Conservation (phyloP, 306 rosid genomes). For the Urtica urens region DNA sequence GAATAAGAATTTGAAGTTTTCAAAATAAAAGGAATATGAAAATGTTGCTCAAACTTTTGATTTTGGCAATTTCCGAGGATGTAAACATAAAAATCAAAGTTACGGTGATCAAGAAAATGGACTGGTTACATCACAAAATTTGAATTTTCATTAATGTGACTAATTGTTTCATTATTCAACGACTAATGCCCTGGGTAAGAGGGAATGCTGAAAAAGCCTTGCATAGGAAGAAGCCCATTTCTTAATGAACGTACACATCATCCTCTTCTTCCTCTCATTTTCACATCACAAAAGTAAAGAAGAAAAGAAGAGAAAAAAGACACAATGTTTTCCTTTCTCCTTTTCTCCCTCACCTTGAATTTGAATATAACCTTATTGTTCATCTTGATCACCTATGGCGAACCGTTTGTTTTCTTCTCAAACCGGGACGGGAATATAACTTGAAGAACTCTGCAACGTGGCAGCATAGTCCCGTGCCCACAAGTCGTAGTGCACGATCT, state of each 20-base stretch:
- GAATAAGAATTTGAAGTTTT: too few relatives aligned
- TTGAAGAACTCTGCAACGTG: constrained; percentile 33
- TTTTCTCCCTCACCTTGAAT: background rate
- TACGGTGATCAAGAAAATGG: background rate
- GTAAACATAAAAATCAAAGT: too few relatives aligned
- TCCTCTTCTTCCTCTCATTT: background rate
- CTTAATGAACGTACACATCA: background rate
- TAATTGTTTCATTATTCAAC: background rate
- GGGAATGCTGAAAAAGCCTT: background rate
- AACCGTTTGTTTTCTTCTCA: constrained; percentile 18
- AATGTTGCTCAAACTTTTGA: too few relatives aligned
- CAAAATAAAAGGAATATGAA: too few relatives aligned
- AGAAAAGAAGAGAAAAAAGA: background rate
- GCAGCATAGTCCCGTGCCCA: constrained; percentile 91
- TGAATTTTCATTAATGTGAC: constrained; percentile 2
- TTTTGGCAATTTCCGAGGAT: too few relatives aligned
- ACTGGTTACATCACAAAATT: background rate
- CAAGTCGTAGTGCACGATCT: constrained; percentile 68
- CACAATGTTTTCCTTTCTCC: background rate
- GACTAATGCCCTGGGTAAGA: background rate
- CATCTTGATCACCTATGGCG: background rate
- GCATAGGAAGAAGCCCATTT: background rate
- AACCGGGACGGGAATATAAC: constrained; percentile 42
- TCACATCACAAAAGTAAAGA: background rate
- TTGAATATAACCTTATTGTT: background rate